These are phyloP conservation scores for Noccaea caerulescens DNA, from an alignment of 345 rosid species.

Conservation along the genomic window DNA sequence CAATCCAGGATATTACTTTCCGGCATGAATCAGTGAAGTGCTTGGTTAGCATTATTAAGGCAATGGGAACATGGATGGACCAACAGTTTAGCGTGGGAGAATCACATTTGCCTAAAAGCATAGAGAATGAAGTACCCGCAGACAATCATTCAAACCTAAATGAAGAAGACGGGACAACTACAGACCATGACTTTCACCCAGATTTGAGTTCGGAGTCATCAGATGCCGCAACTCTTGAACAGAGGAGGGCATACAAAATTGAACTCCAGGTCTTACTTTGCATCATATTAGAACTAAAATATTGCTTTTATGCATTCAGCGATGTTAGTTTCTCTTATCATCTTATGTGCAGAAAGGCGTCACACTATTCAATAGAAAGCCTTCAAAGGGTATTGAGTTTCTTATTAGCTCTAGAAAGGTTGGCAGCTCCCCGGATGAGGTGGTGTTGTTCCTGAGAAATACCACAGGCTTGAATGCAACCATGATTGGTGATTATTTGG, in stretches of 20 bases:
- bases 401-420: slow-evolving; percentile 70
- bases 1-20: slow-evolving; percentile 84
- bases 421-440: slow-evolving; percentile 81
- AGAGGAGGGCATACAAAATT: slow-evolving; percentile 86
- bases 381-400: slow-evolving; percentile 90
- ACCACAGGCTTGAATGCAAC: slow-evolving; percentile 78
- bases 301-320: slow-evolving; percentile 14
- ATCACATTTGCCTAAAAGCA: slow-evolving; percentile 55
- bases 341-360: slow-evolving; percentile 79
- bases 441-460: slow-evolving; percentile 76
- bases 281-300: slow-evolving; percentile 24
- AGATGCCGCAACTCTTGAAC: slow-evolving; percentile 85
- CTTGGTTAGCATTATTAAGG: slow-evolving; percentile 80
- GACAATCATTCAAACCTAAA: slow-evolving; percentile 53
- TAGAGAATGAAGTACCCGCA: slow-evolving; percentile 56
- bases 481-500: slow-evolving; percentile 93
- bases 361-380: slow-evolving; percentile 82
- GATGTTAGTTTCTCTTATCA: slow-evolving; percentile 18
- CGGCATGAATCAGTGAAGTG: slow-evolving; percentile 95
- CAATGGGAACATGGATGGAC: slow-evolving; percentile 97
- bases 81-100: slow-evolving; percentile 73
- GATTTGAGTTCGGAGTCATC: slow-evolving; percentile 71
- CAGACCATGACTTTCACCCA: slow-evolving; percentile 72
- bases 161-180: slow-evolving; percentile 66
- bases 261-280: slow-evolving; percentile 77